These are phyloP conservation scores for Huiozyma sinensis DNA, from an alignment of 805 yeast genomes.

Conservation along the genomic window DNA sequence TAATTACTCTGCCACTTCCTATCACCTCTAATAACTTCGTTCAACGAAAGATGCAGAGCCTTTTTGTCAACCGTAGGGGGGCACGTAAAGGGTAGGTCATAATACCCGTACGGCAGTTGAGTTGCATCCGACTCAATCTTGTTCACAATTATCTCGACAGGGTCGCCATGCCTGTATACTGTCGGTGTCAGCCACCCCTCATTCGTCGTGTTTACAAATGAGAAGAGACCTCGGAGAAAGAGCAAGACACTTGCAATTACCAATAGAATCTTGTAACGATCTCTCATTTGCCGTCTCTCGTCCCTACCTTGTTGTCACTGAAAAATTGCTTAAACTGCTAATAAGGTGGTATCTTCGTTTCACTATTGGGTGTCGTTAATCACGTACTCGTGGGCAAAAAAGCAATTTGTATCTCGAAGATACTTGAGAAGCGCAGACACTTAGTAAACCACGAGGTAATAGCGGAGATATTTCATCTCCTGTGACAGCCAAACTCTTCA, in stretches of 20 bases:
- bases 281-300: background rate
- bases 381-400: too few species aligned
- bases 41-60: conserved; percentile 57
- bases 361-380: background rate
- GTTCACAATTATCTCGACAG: conserved; percentile 60
- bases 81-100: conserved; percentile 72
- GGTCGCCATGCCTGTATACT: conserved; percentile 40
- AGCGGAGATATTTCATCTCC: too few species aligned
- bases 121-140: conserved; percentile 65
- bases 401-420: too few species aligned
- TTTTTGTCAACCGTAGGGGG: conserved; percentile 47
- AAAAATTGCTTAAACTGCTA: background rate
- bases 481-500: too few species aligned
- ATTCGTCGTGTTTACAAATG: background rate
- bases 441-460: too few species aligned
- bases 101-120: conserved; percentile 66
- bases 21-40: conserved; percentile 74
- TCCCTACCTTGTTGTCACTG: too few species aligned
- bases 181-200: conserved; percentile 23
- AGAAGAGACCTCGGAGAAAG: background rate
- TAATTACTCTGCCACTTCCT: conserved; percentile 69
- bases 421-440: too few species aligned
- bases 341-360: background rate
- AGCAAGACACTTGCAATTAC: background rate
- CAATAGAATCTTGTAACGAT: background rate